Percentiles rank a stretch among this genome's conserved stretches.
These are phyloP conservation scores for Bothriochloa decipiens DNA, from an alignment of 176 grass and related monocot genomes.

Conservation along the genomic window DNA sequence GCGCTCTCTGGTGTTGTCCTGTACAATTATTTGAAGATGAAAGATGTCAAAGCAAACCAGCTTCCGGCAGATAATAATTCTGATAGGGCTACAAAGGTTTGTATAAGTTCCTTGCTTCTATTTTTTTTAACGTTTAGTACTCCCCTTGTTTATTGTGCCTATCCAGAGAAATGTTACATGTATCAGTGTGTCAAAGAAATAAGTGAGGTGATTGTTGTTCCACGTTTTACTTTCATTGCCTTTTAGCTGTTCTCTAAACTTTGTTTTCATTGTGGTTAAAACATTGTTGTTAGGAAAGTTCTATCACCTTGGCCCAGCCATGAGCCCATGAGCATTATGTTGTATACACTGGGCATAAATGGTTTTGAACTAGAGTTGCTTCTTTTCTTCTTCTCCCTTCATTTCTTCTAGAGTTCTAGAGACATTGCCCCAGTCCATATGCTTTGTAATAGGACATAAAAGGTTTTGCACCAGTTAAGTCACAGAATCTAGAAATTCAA, in stretches of 20 bases:
- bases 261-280: conserved; percentile 15
- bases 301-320: conserved; percentile 14
- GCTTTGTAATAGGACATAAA: not conserved
- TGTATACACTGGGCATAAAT: not conserved
- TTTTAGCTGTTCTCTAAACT: not conserved
- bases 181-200: conserved; percentile 23
- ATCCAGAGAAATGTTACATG: conserved; percentile 18
- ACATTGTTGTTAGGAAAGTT: conserved; percentile 13
- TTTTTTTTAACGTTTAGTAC: conserved; percentile 3
- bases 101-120: not conserved
- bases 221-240: conserved; percentile 7
- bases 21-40: conserved; percentile 99
- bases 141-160: conserved; percentile 23
- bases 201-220: not conserved
- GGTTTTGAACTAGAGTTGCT: conserved; percentile 21
- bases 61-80: conserved; percentile 62
- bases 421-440: not conserved
- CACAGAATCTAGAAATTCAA: not conserved
- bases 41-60: conserved; percentile 76
- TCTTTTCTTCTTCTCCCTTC: conserved; percentile 4
- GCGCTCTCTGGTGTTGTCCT: conserved; percentile 94
- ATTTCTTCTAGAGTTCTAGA: not conserved
- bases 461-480: not conserved
- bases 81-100: conserved; percentile 74
- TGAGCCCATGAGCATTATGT: not conserved